Evolutionary conservation across 805 yeast species (phyloP).

Genomic region (Babjeviella inositovora): DNA sequence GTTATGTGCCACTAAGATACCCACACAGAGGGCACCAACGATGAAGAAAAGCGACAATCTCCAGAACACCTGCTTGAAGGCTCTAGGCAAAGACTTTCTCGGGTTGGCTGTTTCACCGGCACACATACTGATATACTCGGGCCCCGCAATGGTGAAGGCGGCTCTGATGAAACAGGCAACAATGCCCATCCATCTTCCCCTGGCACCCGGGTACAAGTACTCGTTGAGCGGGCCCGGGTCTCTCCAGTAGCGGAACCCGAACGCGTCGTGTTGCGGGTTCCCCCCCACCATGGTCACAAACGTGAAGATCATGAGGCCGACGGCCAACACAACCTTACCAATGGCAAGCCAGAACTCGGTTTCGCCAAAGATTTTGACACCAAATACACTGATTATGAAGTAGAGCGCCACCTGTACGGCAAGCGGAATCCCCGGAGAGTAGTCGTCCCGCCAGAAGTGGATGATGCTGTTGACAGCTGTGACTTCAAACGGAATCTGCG

Average conservation of each 20-base stretch:
- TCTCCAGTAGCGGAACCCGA: conserved; percentile 41
- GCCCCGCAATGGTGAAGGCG: conserved; percentile 70
- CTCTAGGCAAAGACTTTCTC: conserved; percentile 57
- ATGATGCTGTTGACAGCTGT: conserved; percentile 67
- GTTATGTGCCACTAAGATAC: conserved; percentile 57
- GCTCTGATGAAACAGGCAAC: conserved; percentile 56
- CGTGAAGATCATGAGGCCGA: conserved; percentile 65
- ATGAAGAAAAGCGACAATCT: conserved; percentile 54
- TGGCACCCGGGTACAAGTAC: conserved; percentile 32
- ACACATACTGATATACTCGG: conserved; percentile 73
- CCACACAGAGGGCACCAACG: conserved; percentile 66
- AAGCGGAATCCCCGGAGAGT: conserved; percentile 55
- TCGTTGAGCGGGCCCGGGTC: conserved; percentile 42
- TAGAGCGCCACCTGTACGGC: conserved; percentile 50
- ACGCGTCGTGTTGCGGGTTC: conserved; percentile 52
- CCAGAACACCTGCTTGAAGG: conserved; percentile 59
- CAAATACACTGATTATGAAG: conserved; percentile 48
- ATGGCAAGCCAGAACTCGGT: conserved; percentile 67
- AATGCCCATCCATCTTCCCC: conserved; percentile 63
- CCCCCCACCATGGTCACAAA: conserved; percentile 81
- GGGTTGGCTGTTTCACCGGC: conserved; percentile 74
- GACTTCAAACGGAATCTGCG: conserved; percentile 71
- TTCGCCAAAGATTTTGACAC: conserved; percentile 68
- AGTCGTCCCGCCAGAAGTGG: conserved; percentile 71
- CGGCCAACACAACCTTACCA: conserved; percentile 56